These are phyloP conservation scores for Apiotrichum gamsii DNA, from an alignment of 1,284 basidiomycete genomes.

Conservation along the genomic window DNA sequence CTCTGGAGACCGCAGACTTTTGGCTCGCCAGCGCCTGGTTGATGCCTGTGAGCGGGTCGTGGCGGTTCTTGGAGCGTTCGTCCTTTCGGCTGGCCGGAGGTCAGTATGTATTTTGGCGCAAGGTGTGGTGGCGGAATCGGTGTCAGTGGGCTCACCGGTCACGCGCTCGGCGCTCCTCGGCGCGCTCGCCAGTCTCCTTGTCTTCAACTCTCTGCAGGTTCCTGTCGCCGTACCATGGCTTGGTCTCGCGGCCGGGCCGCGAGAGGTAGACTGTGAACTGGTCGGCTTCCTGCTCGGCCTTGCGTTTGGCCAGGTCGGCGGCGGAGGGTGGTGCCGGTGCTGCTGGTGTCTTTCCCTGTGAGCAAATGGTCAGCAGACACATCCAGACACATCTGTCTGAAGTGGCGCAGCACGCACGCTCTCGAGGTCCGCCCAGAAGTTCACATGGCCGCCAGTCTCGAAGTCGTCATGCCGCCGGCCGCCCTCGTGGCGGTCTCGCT, in stretches of 20 bases:
- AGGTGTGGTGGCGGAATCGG: slow-evolving; percentile 1
- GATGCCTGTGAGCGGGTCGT: slow-evolving; percentile 43
- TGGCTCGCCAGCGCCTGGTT: slow-evolving; percentile 13
- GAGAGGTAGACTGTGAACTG: slow-evolving; percentile 47
- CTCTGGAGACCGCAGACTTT: no score
- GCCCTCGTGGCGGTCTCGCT: neutral
- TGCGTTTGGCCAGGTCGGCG: slow-evolving; percentile 31
- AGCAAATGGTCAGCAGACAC: neutral
- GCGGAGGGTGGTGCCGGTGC: neutral
- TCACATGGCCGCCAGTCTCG: slow-evolving; percentile 38
- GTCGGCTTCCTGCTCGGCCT: slow-evolving; percentile 39
- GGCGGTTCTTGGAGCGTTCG: slow-evolving; percentile 30
- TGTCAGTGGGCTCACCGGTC: slow-evolving; percentile 39
- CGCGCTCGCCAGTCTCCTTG: slow-evolving; percentile 38
- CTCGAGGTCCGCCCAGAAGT: slow-evolving; percentile 45
- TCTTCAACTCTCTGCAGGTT: slow-evolving; percentile 43
- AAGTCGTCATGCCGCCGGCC: slow-evolving; percentile 14
- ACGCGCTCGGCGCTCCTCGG: slow-evolving; percentile 34
- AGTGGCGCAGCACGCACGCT: slow-evolving; percentile 21
- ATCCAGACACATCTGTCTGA: no score
- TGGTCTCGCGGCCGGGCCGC: slow-evolving; percentile 45
- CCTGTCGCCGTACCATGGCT: slow-evolving; percentile 47
- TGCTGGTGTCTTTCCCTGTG: slow-evolving; percentile 3
- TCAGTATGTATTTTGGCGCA: slow-evolving; percentile 1
- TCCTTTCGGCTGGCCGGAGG: slow-evolving; percentile 41